A percentile compares a stretch with the other conserved stretches of the same genome.
phyloP scores from a whole-genome alignment of 805 yeast species.

The Starmerella gropengiesseri region DNA sequence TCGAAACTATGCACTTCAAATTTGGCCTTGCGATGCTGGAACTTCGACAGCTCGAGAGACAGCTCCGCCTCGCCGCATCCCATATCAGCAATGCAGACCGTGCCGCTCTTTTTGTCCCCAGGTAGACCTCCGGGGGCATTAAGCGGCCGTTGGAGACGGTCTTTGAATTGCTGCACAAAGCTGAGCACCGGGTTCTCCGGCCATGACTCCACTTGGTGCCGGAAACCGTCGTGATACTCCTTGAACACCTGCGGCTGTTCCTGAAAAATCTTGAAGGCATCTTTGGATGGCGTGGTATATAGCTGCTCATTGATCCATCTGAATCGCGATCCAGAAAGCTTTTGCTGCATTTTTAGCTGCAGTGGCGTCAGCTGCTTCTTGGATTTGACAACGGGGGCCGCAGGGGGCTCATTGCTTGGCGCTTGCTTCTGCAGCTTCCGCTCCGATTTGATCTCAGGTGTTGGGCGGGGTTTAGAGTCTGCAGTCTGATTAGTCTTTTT shows the following conservation, averaged over 20 bases:
- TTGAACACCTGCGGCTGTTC: slow-evolving; percentile 82
- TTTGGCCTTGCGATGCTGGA: slow-evolving; percentile 29
- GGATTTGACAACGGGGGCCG: neutral
- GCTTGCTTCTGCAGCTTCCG: no score
- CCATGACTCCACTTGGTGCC: slow-evolving; percentile 93
- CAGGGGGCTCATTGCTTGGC: neutral
- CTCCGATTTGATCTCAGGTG: no score
- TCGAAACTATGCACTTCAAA: slow-evolving; percentile 79
- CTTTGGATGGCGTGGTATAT: slow-evolving; percentile 73
- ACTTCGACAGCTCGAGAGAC: slow-evolving; percentile 36
- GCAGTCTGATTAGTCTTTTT: no score
- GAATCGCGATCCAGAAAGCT: slow-evolving; percentile 87
- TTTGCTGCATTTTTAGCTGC: slow-evolving; percentile 92
- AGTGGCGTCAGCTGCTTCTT: slow-evolving; percentile 56
- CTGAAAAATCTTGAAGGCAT: slow-evolving; percentile 60
- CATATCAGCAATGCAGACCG: slow-evolving; percentile 88
- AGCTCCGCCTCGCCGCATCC: slow-evolving; percentile 98
- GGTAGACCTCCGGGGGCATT: slow-evolving; percentile 97
- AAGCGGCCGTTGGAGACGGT: slow-evolving; percentile 43
- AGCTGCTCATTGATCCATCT: slow-evolving; percentile 97
- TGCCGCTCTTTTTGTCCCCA: slow-evolving; percentile 36
- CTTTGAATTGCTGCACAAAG: slow-evolving; percentile 59
- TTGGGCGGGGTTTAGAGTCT: no score
- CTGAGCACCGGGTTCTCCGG: slow-evolving; percentile 97
- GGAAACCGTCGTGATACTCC: slow-evolving; percentile 91